Evolutionary conservation across 2,329 filamentous ascomycete genomes (phyloP).

Genomic region (Paracoccidioides brasiliensis): DNA sequence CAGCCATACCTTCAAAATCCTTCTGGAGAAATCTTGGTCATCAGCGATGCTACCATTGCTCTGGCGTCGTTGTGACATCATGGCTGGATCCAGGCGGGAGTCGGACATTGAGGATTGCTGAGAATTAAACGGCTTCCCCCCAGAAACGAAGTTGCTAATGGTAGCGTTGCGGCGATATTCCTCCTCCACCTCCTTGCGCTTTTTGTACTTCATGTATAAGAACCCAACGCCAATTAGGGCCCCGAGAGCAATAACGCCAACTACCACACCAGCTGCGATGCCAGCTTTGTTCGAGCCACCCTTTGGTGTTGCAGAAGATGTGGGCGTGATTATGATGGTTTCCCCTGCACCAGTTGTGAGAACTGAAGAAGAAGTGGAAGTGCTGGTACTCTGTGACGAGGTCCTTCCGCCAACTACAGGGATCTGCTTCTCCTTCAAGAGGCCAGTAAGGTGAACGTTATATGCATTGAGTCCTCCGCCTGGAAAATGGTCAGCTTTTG

Average conservation of each 20-base stretch:
- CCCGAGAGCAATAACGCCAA: slow-evolving; percentile 59
- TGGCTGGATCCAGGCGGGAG: slow-evolving; percentile 68
- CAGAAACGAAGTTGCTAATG: slow-evolving; percentile 56
- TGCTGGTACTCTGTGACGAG: slow-evolving; percentile 16
- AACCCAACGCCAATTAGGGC: slow-evolving; percentile 55
- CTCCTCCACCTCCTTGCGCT: slow-evolving; percentile 65
- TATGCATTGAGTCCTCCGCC: slow-evolving; percentile 45
- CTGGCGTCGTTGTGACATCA: slow-evolving; percentile 69
- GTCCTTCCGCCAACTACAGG: slow-evolving; percentile 19
- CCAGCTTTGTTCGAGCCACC: slow-evolving; percentile 57
- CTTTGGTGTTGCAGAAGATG: slow-evolving; percentile 20
- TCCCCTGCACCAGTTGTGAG: slow-evolving; percentile 12
- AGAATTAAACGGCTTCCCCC: slow-evolving; percentile 45
- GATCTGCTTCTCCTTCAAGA: slow-evolving; percentile 26
- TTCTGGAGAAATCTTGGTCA: slow-evolving; percentile 90
- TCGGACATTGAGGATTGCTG: slow-evolving; percentile 54
- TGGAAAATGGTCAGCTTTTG: slow-evolving; percentile 17
- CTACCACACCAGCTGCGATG: slow-evolving; percentile 78
- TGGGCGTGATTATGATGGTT: slow-evolving; percentile 15
- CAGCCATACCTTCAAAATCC: slow-evolving; percentile 69
- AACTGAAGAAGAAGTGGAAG: slow-evolving; percentile 33
- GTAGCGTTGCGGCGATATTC: slow-evolving; percentile 72
- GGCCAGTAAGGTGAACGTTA: slow-evolving; percentile 41
- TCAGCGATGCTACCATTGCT: slow-evolving; percentile 95
- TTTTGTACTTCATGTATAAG: slow-evolving; percentile 62